Base-by-base conservation (phyloP, 176 grass and related monocot species). In the Ananas comosus region DNA sequence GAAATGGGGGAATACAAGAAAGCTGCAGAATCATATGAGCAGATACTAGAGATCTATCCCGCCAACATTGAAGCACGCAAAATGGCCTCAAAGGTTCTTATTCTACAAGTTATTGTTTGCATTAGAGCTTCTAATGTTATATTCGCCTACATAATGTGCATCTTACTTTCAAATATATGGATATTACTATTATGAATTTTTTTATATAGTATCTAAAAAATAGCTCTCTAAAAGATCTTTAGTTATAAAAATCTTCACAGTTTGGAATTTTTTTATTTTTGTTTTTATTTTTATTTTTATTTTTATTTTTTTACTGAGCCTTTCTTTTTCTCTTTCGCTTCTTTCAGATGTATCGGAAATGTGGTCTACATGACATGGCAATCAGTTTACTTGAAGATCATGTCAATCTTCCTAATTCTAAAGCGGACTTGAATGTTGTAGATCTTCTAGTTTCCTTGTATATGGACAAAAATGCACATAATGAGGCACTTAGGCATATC, bases 301-400 rank as follows among this genome's bases (percentile, higher is more conserved):
- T n/a, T 56, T 11, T 6, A 23, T 23, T 72, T 21, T 59, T n/a
- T 23, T 72, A 33, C 25, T 48, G 13, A 72, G 21, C 13, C 10
- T 59, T 72, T 9, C 27, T 48, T 59, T 19, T 18, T 72, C 52
- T n/a, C 10, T 66, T 51, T 80, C 67, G 13, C 18, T 56, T 81
- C 48, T 80, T 83, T 58, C 80, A 88, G 93, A 92, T 92, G 93
- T 92, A 97, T 81, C 81, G 81, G 51, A 91, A 90, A 19, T 92
- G 71, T 72, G 89, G 79, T 68, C 77, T 80, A 53, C 59, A 76
- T 69, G 84, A 90, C 66, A 91, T 78, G 68, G 93, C 83, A 63
- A 92, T 97, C 52, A 70, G n/a, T 82, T 65, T 97, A 59, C 68
- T 97, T 67, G 86, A 92, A 80, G 93, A 90, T 17, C 79, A 80